Conservation (phyloP, 129 eudicot genomes). For the Smallanthus sonchifolius region DNA sequence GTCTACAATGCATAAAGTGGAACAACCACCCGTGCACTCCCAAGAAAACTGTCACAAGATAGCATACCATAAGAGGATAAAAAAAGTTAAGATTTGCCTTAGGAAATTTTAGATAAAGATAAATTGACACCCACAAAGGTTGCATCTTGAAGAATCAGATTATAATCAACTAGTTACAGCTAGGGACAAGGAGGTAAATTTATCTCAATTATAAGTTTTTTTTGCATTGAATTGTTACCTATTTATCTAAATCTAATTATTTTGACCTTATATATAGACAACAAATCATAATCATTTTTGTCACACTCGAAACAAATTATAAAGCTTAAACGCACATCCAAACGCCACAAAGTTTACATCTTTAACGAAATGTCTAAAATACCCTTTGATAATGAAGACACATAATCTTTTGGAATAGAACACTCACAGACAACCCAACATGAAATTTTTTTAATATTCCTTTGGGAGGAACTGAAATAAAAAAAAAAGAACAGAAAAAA, state of each 20-base stretch:
- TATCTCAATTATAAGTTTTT: not conserved
- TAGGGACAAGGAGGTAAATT: not conserved
- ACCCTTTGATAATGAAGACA: slow-evolving; percentile 2
- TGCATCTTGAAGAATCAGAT: not conserved
- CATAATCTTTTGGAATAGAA: not conserved
- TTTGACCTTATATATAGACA: not conserved
- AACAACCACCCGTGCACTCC: not conserved
- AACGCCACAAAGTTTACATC: not conserved
- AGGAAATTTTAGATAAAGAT: not conserved
- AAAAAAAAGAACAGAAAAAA: not conserved
- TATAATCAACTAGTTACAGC: not conserved
- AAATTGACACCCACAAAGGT: not conserved
- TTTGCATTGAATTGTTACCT: not conserved
- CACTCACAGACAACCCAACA: not conserved
- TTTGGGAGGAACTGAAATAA: not conserved
- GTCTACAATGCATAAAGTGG: not conserved
- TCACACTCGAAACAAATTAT: not conserved
- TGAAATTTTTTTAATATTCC: not conserved
- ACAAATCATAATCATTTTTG: not conserved
- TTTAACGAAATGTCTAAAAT: not conserved
- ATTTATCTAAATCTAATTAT: not conserved
- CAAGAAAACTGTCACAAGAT: not conserved
- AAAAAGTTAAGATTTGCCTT: not conserved
- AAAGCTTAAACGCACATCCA: not conserved
- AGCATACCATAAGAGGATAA: not conserved